Evolutionary conservation across 106 monocot genomes (phyloP).

Genomic region (Acorus gramineus): DNA sequence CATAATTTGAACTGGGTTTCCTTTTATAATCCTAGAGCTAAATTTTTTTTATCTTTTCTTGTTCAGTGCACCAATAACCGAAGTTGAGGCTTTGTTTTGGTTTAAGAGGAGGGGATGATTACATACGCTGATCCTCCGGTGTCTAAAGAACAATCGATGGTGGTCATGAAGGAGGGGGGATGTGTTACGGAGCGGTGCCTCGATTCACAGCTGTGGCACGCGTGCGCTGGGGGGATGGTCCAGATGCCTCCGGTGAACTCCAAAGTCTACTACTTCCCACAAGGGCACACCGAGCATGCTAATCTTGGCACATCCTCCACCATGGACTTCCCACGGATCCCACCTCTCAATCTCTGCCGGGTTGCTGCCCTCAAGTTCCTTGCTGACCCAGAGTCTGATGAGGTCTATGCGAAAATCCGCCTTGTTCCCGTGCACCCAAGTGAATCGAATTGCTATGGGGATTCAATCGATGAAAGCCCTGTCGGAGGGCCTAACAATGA

Average conservation of each 20-base stretch:
- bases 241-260: conserved; percentile 24
- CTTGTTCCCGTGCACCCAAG: conserved; percentile 11
- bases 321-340: conserved; percentile 6
- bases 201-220: conserved; percentile 28
- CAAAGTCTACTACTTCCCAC: conserved; percentile 23
- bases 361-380: conserved; percentile 17
- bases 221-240: conserved; percentile 29
- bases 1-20: too few species aligned
- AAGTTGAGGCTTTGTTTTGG: too few species aligned
- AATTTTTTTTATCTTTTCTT: too few species aligned
- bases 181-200: not conserved
- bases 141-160: too few species aligned
- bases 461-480: not conserved
- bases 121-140: too few species aligned
- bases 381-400: conserved; percentile 26
- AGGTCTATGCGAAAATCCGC: conserved; percentile 22
- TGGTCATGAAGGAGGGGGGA: too few species aligned
- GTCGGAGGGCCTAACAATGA: not conserved
- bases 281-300: conserved; percentile 26
- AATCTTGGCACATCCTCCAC: conserved; percentile 13
- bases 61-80: too few species aligned
- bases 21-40: too few species aligned
- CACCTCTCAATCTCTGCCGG: conserved; percentile 15
- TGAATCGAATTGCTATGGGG: conserved; percentile 4
- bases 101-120: too few species aligned